Base-by-base conservation (phyloP, 257 asterid genomes). In the Rubia yunnanensis region DNA sequence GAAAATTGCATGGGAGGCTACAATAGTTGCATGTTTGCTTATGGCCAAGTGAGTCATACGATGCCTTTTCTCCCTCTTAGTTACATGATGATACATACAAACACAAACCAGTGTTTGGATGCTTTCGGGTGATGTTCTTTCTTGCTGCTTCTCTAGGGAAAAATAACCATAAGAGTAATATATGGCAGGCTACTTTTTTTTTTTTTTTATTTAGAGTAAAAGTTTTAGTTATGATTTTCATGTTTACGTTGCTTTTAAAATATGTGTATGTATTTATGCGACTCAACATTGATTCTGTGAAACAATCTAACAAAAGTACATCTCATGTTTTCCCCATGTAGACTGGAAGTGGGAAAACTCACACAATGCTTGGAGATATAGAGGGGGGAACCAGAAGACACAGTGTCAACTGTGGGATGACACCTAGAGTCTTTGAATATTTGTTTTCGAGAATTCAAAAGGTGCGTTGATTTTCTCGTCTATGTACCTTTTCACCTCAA, bases 321-420 rank as follows among this genome's bases (percentile, higher is more conserved):
- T 10, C 9, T 52, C 13, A 48, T 32, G 18, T 61, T 48, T n/a
- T 24, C 5, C 27, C 30, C 44, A 66, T 30, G 24, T 75, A 94
- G 99, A 94, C 99, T 67, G 99, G 99, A 63, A 94, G 99, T 77
- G 99, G 99, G 50, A 94, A 94, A 77, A 94, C 99, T 58, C 96
- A 89, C 79, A 94, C 99, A 39, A 94, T 94, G 99, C 97, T 94
- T 73, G 99, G 99, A 75, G 99, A 94, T 70, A 88, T 94, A 55
- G 99, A 94, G 82, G 95, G 90, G 60, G 97, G 96, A 78, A 78
- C 95, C 55, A 76, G 96, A 74, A 86, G 97, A 75, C 97, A 91
- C 64, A 94, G 97, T 77, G 88, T 81, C 32, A 90, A 94, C 55
- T 86, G 97, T 74, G 99, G 99, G 72, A 89, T 94, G 92, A 94